These are phyloP conservation scores for Tuber magnatum DNA, from an alignment of 495 filamentous ascomycete species.

Conservation along the genomic window DNA sequence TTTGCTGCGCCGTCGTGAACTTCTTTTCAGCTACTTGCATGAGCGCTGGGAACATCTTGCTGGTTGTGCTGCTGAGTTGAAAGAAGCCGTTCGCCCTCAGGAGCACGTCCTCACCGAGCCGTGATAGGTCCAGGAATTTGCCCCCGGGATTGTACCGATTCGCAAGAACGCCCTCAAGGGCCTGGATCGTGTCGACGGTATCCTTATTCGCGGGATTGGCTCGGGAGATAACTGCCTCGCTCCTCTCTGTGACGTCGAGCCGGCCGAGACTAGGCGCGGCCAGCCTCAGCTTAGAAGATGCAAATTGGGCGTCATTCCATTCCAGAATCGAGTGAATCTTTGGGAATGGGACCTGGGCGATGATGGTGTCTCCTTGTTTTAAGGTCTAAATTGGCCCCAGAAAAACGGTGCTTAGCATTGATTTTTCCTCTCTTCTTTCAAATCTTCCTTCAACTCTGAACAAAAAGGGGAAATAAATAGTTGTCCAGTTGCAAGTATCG, in stretches of 20 bases:
- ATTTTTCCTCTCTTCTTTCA: constrained; percentile 29
- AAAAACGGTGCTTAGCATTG: constrained; percentile 35
- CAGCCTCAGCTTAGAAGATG: constrained; percentile 32
- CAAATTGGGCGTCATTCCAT: constrained; percentile 38
- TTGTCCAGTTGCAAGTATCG: constrained; percentile 7
- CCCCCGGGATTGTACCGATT: constrained; percentile 60
- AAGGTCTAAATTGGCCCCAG: constrained; percentile 32
- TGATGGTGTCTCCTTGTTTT: constrained; percentile 35
- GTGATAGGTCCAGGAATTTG: constrained; percentile 74
- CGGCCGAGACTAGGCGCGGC: constrained; percentile 24
- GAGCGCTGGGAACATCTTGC: constrained; percentile 82
- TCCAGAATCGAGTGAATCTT: constrained; percentile 25
- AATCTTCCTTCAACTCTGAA: constrained; percentile 13
- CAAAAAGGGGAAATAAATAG: constrained; percentile 18
- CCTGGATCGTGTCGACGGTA: constrained; percentile 43
- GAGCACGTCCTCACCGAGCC: constrained; percentile 60
- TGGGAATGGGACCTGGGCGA: constrained; percentile 30
- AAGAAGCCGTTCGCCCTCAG: constrained; percentile 70
- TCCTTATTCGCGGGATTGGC: constrained; percentile 30
- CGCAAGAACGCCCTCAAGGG: constrained; percentile 54
- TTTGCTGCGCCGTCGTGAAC: constrained; percentile 58
- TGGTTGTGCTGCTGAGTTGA: constrained; percentile 57
- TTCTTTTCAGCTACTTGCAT: constrained; percentile 70
- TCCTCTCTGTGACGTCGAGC: constrained; percentile 20
- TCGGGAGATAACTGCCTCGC: constrained; percentile 24